A percentile compares a stretch with the other conserved stretches of the same genome.
phyloP scores from a whole-genome alignment of 2,329 filamentous ascomycete genomes.

The Monilinia fructicola region DNA sequence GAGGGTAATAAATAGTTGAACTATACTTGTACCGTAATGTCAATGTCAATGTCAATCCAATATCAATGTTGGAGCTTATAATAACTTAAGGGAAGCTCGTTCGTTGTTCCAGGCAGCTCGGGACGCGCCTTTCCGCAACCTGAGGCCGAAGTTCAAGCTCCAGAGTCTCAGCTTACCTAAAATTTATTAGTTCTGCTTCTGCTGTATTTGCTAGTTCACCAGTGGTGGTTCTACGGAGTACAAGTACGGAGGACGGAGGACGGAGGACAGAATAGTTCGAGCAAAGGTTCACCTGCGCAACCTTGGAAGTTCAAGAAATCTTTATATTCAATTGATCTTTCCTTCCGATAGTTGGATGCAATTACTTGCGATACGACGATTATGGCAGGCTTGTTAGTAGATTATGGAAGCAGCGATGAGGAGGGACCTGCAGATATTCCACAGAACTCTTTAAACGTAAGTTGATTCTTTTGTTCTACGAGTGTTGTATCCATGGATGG shows the following conservation, averaged over 20 bases:
- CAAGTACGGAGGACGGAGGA: too few relatives aligned
- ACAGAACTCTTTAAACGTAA: constrained; percentile 31
- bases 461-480: constrained; percentile 15
- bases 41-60: too few relatives aligned
- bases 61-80: constrained; percentile 23
- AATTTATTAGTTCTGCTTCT: too few relatives aligned
- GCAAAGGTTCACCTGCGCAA: not conserved
- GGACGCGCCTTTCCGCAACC: constrained; percentile 21
- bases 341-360: not conserved
- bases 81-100: constrained; percentile 11
- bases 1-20: constrained; percentile 11
- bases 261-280: too few relatives aligned
- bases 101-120: constrained; percentile 25
- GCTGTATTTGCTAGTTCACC: too few relatives aligned
- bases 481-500: too few relatives aligned
- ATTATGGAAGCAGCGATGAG: constrained; percentile 45
- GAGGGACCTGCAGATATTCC: constrained; percentile 36
- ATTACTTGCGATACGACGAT: constrained; percentile 7
- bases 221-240: too few relatives aligned
- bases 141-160: constrained; percentile 16
- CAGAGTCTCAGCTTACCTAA: not conserved
- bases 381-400: constrained; percentile 42
- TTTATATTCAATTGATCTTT: constrained; percentile 9
- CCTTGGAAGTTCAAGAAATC: not conserved
- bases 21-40: not conserved